phyloP scores from a whole-genome alignment of 257 asterid genomes.

The Misopates orontium region DNA sequence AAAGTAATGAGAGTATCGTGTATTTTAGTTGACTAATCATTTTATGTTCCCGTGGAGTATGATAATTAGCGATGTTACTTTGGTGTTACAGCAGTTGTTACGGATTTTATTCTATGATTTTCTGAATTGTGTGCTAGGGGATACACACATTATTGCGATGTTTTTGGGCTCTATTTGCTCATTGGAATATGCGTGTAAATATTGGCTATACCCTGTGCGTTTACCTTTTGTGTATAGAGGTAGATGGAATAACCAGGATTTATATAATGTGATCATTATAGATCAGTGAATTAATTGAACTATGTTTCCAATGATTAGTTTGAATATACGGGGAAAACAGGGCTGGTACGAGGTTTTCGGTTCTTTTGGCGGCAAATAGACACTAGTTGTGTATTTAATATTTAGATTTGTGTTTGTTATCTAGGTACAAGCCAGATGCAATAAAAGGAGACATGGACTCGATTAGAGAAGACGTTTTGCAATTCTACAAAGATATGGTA shows the following conservation, averaged over 20 bases:
- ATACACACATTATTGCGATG: neutral
- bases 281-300: constrained; percentile 1
- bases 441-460: constrained; percentile 97
- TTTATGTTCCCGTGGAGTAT: neutral
- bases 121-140: too few relatives aligned
- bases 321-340: neutral
- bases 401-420: constrained; percentile 23
- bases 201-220: too few relatives aligned
- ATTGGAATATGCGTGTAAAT: neutral
- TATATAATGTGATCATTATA: constrained; percentile 4
- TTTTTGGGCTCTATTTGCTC: neutral
- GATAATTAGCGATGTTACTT: neutral
- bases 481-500: constrained; percentile 60
- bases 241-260: too few relatives aligned
- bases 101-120: too few relatives aligned
- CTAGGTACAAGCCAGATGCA: constrained; percentile 79
- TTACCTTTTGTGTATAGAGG: too few relatives aligned
- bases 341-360: neutral
- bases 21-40: neutral
- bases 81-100: neutral
- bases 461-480: constrained; percentile 69
- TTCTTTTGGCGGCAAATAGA: neutral
- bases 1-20: too few relatives aligned
- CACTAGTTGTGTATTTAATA: neutral
- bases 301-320: neutral